Percentiles rank a stretch among this genome's conserved stretches.
Conservation (phyloP, 345 rosid genomes). For the Salix viminalis region DNA sequence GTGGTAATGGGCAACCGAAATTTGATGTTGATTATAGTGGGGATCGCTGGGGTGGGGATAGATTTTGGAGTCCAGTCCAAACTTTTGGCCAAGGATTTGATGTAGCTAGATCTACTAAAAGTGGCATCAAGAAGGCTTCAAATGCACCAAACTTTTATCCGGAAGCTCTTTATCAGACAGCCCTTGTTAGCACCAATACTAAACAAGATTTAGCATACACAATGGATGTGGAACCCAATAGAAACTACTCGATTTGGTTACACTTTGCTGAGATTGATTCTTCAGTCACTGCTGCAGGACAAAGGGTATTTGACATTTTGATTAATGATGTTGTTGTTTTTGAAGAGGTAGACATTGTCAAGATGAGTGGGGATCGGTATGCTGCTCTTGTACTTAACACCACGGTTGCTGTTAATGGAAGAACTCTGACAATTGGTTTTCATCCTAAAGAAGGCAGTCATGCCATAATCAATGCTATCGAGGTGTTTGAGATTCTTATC, state of each 20-base stretch:
- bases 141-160: slow-evolving; percentile 84
- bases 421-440: slow-evolving; percentile 66
- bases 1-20: slow-evolving; percentile 63
- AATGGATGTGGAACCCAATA: slow-evolving; percentile 85
- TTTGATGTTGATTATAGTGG: slow-evolving; percentile 76
- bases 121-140: slow-evolving; percentile 56
- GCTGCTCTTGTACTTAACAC: slow-evolving; percentile 76
- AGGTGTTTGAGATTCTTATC: slow-evolving; percentile 70
- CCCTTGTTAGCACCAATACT: slow-evolving; percentile 59
- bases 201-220: slow-evolving; percentile 66
- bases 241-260: slow-evolving; percentile 84
- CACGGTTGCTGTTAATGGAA: slow-evolving; percentile 73
- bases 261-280: slow-evolving; percentile 94
- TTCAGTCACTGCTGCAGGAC: slow-evolving; percentile 49
- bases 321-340: slow-evolving; percentile 63
- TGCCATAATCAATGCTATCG: slow-evolving; percentile 84
- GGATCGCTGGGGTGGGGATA: slow-evolving; percentile 96
- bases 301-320: slow-evolving; percentile 78
- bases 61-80: slow-evolving; percentile 69
- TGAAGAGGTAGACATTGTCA: slow-evolving; percentile 54
- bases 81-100: slow-evolving; percentile 62
- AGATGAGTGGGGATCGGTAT: slow-evolving; percentile 60
- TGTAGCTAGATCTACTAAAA: slow-evolving; percentile 57
- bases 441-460: slow-evolving; percentile 58
- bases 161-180: slow-evolving; percentile 75